phyloP scores from a whole-genome alignment of 495 filamentous ascomycete species.

The Neurospora tetrasperma region DNA sequence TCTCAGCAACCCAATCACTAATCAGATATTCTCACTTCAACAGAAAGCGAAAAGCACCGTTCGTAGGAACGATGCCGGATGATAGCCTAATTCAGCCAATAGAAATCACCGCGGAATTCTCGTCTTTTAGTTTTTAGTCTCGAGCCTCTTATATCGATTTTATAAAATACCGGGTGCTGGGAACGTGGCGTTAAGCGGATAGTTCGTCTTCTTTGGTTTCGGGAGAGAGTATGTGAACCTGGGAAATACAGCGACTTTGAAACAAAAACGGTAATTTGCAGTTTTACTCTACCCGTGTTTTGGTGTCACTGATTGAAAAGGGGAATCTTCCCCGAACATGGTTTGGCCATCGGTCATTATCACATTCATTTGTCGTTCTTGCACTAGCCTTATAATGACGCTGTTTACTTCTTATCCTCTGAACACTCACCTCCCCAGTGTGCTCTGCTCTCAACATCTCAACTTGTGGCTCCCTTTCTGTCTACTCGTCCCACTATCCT shows the following conservation, averaged over 20 bases:
- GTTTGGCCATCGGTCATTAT: background rate
- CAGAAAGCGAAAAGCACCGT: conserved; percentile 79
- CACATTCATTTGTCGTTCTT: background rate
- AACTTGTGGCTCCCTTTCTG: background rate
- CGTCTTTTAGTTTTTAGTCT: background rate
- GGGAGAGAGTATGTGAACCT: background rate
- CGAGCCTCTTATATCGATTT: background rate
- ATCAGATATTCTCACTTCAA: conserved; percentile 11
- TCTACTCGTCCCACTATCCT: background rate
- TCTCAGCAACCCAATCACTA: conserved; percentile 8
- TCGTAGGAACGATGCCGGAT: conserved; percentile 30
- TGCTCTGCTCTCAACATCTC: background rate
- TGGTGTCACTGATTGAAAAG: background rate
- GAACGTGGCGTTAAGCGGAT: conserved; percentile 1
- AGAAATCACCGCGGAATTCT: background rate
- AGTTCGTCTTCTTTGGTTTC: background rate
- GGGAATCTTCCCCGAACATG: background rate
- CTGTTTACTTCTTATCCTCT: background rate
- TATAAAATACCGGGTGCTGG: background rate
- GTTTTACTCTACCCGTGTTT: background rate
- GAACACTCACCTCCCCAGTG: background rate
- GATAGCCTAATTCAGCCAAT: background rate
- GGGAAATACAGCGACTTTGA: background rate
- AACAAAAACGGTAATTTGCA: background rate
- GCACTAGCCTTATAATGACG: background rate